These are phyloP conservation scores for Aurantiochytrium sp. DNA, from an alignment of 108 stramenopile genomes.

Conservation along the genomic window DNA sequence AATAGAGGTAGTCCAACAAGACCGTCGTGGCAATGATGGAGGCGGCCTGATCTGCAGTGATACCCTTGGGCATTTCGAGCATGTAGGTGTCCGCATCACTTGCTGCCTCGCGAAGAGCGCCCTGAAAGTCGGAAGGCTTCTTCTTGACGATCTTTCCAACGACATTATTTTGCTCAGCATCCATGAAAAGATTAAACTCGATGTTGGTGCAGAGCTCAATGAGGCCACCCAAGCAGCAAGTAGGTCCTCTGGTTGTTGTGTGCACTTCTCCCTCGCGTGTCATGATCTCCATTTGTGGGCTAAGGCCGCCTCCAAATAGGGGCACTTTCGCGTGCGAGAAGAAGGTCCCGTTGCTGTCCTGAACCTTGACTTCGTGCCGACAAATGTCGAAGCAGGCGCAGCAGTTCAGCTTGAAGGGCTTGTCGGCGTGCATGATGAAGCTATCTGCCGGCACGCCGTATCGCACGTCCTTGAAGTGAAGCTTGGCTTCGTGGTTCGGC, in stretches of 20 bases:
- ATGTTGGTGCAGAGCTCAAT: neutral
- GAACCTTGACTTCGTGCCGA: neutral
- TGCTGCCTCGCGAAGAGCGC: neutral
- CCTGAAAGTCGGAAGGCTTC: neutral
- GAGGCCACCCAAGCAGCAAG: neutral
- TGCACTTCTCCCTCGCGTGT: neutral
- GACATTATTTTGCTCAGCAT: neutral
- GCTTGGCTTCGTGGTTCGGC: neutral
- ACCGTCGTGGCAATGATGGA: neutral
- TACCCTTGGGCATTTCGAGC: neutral
- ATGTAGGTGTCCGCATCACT: neutral
- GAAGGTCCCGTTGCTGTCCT: neutral
- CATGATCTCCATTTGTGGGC: neutral
- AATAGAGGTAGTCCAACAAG: conserved; percentile 1
- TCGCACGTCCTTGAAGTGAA: neutral
- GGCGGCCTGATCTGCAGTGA: neutral
- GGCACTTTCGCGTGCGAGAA: neutral
- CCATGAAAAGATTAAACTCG: neutral
- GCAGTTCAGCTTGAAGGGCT: conserved; percentile 1
- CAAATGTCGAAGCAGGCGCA: conserved; percentile 1
- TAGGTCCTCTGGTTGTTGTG: neutral
- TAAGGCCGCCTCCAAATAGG: neutral
- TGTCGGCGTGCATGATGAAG: neutral
- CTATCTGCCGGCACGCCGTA: neutral
- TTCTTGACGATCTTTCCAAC: neutral